Base-by-base conservation (phyloP, 1,284 basidiomycete genomes). In the Boletus mariae region DNA sequence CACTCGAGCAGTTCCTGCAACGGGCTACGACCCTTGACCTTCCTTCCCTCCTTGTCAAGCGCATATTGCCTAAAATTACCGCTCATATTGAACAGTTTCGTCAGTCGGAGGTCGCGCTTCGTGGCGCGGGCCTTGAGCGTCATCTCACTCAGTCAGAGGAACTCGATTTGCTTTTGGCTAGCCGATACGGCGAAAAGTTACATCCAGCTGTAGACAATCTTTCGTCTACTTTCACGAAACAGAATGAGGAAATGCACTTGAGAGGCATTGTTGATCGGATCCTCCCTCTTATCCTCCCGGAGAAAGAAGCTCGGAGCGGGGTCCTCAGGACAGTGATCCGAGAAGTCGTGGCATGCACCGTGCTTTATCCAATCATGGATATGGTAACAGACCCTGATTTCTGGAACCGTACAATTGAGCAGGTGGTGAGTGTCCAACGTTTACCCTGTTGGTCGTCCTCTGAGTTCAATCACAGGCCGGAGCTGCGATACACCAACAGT, bases 331-430 rank as follows among this genome's bases (percentile, higher is more conserved):
- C 89, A 37, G 83, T 93, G 12, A 83, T 84, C 13, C 76, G 92
- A 44, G 96, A 99, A 70, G 80, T 98, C 60, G 74, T 90, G 3
- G 82, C 90, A 5, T 95, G 92, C 63, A 76, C 87, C 1, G 83
- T 97, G 5, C 67, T 98, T 31, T 84, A 89, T 63, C 93, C 95
- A 3, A 70, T 96, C 51, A 87, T 98, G 75, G 92, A 98, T 52
- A 90, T 95, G 85, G 66, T 98, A 43, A 81, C 90, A 47, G 95
- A 98, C 67, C 91, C 94, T 15, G 96, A 98, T 70, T 97, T 97
- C 61, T 98, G 94, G 93, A 98, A 98, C 72, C 79, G 85, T 51
- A 82, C 85, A 45, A 90, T 98, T 50, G 94, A 98, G 68, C 87
- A 94, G 73, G 80, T 92, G 71, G 91, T 91, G 70, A 69, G 86